Percentiles rank a stretch among this genome's conserved stretches.
Evolutionary conservation across 306 rosid genomes (phyloP).

Genomic region (Styphnolobium japonicum): DNA sequence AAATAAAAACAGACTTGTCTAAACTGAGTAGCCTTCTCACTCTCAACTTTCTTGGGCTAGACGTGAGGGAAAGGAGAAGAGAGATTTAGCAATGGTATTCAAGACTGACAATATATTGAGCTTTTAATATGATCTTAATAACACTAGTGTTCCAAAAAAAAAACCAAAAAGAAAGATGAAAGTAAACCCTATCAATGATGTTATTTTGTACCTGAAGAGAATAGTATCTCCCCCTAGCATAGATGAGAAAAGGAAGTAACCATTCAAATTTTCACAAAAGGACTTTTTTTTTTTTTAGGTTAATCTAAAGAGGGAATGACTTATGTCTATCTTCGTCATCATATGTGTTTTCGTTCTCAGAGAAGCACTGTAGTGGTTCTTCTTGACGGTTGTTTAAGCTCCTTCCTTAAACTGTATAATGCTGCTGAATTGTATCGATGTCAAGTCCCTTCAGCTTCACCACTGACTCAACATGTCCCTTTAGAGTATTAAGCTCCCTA

Average conservation of each 20-base stretch:
- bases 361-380: not conserved
- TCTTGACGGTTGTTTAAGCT: conserved; percentile 11
- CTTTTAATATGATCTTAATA: not conserved
- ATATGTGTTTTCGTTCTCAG: not conserved
- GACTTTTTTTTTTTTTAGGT: not conserved
- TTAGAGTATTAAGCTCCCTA: conserved; percentile 71
- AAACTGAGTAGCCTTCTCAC: not conserved
- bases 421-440: conserved; percentile 64
- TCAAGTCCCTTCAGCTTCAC: conserved; percentile 92
- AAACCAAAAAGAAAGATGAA: not conserved
- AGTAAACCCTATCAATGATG: conserved; percentile 17
- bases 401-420: conserved; percentile 59
- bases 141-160: conserved; percentile 1
- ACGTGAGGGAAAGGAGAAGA: not conserved
- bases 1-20: not conserved
- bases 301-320: conserved; percentile 35
- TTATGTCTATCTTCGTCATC: conserved; percentile 43
- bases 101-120: not conserved
- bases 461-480: conserved; percentile 89
- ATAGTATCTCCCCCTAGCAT: conserved; percentile 23
- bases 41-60: not conserved
- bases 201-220: conserved; percentile 32
- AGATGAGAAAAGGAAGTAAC: conserved; percentile 17
- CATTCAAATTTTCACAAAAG: conserved; percentile 21
- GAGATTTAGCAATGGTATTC: not conserved